Evolutionary conservation across 2,329 filamentous ascomycete genomes (phyloP), one percentile per base, ranked within the genome.

Genomic region (Eutypa lata): DNA sequence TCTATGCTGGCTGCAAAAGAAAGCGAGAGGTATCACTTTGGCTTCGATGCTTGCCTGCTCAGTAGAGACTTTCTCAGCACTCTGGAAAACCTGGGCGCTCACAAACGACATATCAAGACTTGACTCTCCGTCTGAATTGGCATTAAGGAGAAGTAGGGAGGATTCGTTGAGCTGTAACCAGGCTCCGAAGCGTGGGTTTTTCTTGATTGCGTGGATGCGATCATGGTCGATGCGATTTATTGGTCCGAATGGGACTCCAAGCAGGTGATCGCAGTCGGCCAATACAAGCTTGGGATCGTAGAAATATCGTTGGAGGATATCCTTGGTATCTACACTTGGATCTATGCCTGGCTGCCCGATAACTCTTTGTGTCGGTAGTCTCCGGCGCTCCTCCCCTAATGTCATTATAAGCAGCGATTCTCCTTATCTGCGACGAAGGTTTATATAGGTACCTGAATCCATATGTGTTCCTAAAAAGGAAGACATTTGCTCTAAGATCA

Each of bases 131-230:
- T 43, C 37, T 16, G 47, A 33, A n/a, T 22, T 37, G 11, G 18
- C 53, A 28, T 56, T 56, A 47, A 56, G 16, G 18, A 56, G 35
- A 11, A 53, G 48, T 10, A 53, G 7, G 2, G 53, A 51, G 22
- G 18, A 16, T 28, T 53, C 51, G 19, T 48, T 38, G 21, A 51
- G n/a, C 14, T 18, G 31, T 7, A 50, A n/a, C 53, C 53, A 56
- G 13, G 42, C 47, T 19, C 21, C 11, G 10, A 56, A 14, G 8
- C 44, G 51, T 3, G 40, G 28, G 18, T 26, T 53, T 7, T 11
- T 18, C 26, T 50, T 28, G 6, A 55, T 37, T 8, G 53, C 33
- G 3, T 14, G n/a, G 8, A 55, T 21, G 13, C 53, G 50, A 21
- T 48, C 47, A 11, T 40, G 46, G 26, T 53, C 51, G 22, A 53